phyloP scores from a whole-genome alignment of 2,329 filamentous ascomycete genomes.

The Ophiostoma novo-ulmi region DNA sequence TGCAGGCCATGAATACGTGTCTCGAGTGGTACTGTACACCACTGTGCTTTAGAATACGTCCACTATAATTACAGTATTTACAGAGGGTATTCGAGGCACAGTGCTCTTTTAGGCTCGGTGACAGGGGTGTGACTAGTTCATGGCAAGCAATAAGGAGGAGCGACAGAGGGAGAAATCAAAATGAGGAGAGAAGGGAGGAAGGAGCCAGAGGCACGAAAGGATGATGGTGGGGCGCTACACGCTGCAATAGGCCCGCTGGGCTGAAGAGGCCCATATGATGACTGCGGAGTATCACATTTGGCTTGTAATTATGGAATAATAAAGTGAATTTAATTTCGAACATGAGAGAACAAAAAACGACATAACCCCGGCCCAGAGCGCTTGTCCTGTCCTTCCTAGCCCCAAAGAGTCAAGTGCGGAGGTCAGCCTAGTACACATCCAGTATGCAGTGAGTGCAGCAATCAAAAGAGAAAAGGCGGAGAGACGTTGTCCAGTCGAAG shows the following conservation, averaged over 20 bases:
- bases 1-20: no score
- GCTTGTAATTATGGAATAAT: no score
- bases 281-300: no score
- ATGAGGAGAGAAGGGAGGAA: background rate
- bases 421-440: background rate
- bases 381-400: background rate
- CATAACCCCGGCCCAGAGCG: background rate
- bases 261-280: background rate
- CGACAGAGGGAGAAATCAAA: background rate
- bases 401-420: conserved; percentile 8
- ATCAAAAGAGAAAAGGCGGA: background rate
- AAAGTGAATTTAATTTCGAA: no score
- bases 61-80: background rate
- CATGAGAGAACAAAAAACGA: background rate
- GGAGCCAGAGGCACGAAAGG: background rate
- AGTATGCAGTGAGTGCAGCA: conserved; percentile 3
- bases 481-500: background rate
- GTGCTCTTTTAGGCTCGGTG: background rate
- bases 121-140: no score
- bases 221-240: background rate
- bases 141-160: no score
- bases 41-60: no score
- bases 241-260: background rate
- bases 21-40: no score
- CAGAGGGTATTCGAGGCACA: background rate